phyloP scores from a whole-genome alignment of 371 early-diverging fungal species.

The Rhizopus arrhizus region DNA sequence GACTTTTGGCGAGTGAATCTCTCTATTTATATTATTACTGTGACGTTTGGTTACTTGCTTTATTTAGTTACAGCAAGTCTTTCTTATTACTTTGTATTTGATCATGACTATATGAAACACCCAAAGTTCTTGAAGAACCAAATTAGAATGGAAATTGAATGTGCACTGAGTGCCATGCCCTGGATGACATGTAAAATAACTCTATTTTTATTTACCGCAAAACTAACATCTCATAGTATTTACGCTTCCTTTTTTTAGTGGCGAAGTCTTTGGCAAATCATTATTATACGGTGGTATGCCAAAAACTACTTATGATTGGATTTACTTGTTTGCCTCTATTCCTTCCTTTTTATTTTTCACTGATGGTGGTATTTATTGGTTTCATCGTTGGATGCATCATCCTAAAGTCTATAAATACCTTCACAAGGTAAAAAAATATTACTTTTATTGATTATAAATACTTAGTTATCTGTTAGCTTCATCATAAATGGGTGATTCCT shows the following conservation, averaged over 20 bases:
- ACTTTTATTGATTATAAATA: not conserved
- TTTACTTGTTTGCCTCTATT: constrained; percentile 67
- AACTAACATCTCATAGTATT: constrained; percentile 43
- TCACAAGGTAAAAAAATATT: constrained; percentile 59
- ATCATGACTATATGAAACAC: constrained; percentile 85
- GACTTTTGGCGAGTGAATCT: constrained; percentile 69
- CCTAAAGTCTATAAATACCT: constrained; percentile 82
- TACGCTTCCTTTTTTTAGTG: constrained; percentile 89
- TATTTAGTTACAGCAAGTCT: constrained; percentile 78
- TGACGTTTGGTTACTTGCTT: constrained; percentile 73
- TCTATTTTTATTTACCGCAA: not conserved
- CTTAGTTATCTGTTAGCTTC: constrained; percentile 33
- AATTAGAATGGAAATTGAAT: constrained; percentile 79
- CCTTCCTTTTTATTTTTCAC: constrained; percentile 86
- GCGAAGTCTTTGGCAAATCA: constrained; percentile 88
- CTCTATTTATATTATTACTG: constrained; percentile 70
- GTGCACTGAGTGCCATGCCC: constrained; percentile 79
- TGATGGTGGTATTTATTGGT: constrained; percentile 93
- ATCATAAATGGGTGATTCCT: constrained; percentile 71
- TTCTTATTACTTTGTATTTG: constrained; percentile 85
- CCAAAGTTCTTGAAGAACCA: constrained; percentile 92
- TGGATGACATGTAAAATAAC: constrained; percentile 61
- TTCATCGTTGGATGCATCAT: constrained; percentile 90
- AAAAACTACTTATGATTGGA: constrained; percentile 46
- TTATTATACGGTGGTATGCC: constrained; percentile 65